Evolutionary conservation across 352 stramenopile species (phyloP), one percentile per base, ranked within the genome.

Genomic region (Pythium angustatum): DNA sequence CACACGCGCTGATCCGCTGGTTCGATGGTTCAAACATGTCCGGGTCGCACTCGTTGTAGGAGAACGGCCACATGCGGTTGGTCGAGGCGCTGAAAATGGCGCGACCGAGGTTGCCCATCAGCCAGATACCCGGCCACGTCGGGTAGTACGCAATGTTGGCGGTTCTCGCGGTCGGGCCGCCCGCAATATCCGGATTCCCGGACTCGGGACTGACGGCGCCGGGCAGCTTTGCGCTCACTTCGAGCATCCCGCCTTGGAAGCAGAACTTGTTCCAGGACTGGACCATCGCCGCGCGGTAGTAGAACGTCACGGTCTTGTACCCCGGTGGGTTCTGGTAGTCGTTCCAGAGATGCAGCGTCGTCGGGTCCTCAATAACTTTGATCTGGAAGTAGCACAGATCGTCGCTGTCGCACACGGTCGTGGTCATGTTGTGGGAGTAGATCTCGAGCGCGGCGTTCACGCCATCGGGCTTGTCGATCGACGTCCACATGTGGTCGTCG

Each of bases 231-330:
- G 91, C 82, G 53, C 81, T 64, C 27, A 98, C 85, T 73, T 98
- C 93, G 9, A 99, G 65, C 67, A 97, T 96, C 15, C 91, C 94
- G 40, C 94, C 92, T 31, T 93, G 95, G 70, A 97, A 98, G 72
- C 91, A 98, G 62, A 98, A 98, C 72, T 98, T 98, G 79, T 98
- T 94, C 94, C 94, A 98, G 21, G 71, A 79, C 67, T 97, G 91
- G 14, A 98, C 45, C 90, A 98, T 98, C 2, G 79, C 95, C 28
- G 84, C 87, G 19, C 73, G 69, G 55, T 84, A 91, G 55, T 79
- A 81, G 21, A 97, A 66, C 26, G 24, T 54, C 58, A 69, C 94
- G 82, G 53, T 71, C 50, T 86, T 52, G 57, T 84, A 90, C 1
- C 69, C 75, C 0, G 83, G 75, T 0, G 77, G 74, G n/a, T 70